These are phyloP conservation scores for Nakaseomyces delphensis DNA, from an alignment of 1,139 yeast genomes.

Conservation along the genomic window DNA sequence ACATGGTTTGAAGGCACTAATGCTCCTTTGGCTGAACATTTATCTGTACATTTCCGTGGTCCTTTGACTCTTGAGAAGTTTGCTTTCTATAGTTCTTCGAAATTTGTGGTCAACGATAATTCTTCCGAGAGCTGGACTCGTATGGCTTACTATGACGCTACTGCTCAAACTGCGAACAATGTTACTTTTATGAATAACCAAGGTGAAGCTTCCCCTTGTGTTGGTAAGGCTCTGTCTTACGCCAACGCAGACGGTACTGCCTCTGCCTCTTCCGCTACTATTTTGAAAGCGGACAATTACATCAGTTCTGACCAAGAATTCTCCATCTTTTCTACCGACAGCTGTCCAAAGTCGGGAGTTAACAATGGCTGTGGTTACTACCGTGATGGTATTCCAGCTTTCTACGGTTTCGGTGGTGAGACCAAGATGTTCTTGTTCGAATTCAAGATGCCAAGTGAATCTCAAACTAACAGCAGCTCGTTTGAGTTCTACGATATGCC, in stretches of 20 bases:
- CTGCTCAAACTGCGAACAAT: slow-evolving; percentile 39
- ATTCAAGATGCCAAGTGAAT: slow-evolving; percentile 54
- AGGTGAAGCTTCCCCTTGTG: slow-evolving; percentile 45
- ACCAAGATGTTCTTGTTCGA: slow-evolving; percentile 65
- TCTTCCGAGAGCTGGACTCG: slow-evolving; percentile 38
- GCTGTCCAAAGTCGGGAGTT: slow-evolving; percentile 44
- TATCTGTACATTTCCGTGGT: slow-evolving; percentile 78
- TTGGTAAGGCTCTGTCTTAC: slow-evolving; percentile 57
- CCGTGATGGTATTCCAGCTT: slow-evolving; percentile 64
- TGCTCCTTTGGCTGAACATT: slow-evolving; percentile 60
- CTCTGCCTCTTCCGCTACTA: slow-evolving; percentile 39
- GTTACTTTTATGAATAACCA: slow-evolving; percentile 56
- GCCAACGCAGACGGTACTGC: slow-evolving; percentile 39
- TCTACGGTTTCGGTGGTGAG: slow-evolving; percentile 60
- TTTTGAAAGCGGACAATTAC: slow-evolving; percentile 42
- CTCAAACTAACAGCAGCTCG: slow-evolving; percentile 33
- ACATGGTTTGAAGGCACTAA: slow-evolving; percentile 49
- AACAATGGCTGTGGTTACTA: slow-evolving; percentile 43
- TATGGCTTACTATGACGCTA: slow-evolving; percentile 38
- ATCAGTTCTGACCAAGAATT: slow-evolving; percentile 52
- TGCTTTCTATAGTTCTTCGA: slow-evolving; percentile 47
- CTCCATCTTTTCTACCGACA: slow-evolving; percentile 48
- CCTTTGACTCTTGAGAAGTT: slow-evolving; percentile 56
- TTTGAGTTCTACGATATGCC: slow-evolving; percentile 49
- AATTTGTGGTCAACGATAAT: slow-evolving; percentile 26